Conservation (phyloP, 2,329 filamentous ascomycete genomes). For the Aspergillus sp. region DNA sequence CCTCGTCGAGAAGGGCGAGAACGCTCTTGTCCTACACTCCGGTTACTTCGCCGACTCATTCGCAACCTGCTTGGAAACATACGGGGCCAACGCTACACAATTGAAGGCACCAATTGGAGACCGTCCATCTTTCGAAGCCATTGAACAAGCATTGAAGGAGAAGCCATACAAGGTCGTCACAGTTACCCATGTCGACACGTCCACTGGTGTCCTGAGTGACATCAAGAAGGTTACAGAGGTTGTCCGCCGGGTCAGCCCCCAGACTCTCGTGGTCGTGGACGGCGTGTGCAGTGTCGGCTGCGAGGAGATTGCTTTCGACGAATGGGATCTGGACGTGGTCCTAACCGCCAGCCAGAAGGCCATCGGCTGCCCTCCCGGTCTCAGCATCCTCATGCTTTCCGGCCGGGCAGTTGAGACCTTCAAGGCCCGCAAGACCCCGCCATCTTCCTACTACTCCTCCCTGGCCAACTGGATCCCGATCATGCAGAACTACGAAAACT, state of each 20-base stretch:
- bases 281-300: slow-evolving; percentile 96
- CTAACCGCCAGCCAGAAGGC: slow-evolving; percentile 96
- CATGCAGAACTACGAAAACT: slow-evolving; percentile 98
- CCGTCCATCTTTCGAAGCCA: slow-evolving; percentile 79
- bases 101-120: slow-evolving; percentile 86
- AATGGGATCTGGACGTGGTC: slow-evolving; percentile 89
- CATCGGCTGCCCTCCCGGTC: slow-evolving; percentile 89
- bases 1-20: slow-evolving; percentile 82
- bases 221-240: slow-evolving; percentile 79
- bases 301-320: slow-evolving; percentile 94
- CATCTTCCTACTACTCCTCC: slow-evolving; percentile 88
- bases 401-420: slow-evolving; percentile 80
- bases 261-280: slow-evolving; percentile 89
- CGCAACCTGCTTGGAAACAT: slow-evolving; percentile 85
- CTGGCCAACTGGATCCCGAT: slow-evolving; percentile 98
- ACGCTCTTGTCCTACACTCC: slow-evolving; percentile 89
- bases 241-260: slow-evolving; percentile 81
- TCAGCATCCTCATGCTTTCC: slow-evolving; percentile 93
- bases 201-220: slow-evolving; percentile 91
- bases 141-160: slow-evolving; percentile 83
- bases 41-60: slow-evolving; percentile 98
- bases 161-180: slow-evolving; percentile 94
- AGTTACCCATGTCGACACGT: slow-evolving; percentile 96
- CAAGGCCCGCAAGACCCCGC: slow-evolving; percentile 76
- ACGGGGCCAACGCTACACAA: slow-evolving; percentile 87